Conservation (phyloP, 768 basidiomycete genomes). For the Sarcomyxa edulis region DNA sequence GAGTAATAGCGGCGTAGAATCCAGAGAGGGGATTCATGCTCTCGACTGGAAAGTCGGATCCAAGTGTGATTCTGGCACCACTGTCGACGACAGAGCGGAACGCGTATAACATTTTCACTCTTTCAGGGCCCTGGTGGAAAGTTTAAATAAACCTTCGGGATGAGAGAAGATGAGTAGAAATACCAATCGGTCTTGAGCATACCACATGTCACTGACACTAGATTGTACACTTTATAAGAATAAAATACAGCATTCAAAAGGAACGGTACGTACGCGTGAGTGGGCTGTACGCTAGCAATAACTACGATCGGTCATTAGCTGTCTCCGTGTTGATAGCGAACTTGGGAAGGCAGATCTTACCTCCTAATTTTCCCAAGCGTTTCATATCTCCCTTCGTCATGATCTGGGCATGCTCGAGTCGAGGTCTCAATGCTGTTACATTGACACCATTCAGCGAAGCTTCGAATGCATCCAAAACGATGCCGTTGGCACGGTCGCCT, state of each 20-base stretch:
- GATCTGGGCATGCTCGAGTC: slow-evolving; percentile 91
- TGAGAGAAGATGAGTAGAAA: neutral
- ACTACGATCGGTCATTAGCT: slow-evolving; percentile 37
- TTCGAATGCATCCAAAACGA: slow-evolving; percentile 83
- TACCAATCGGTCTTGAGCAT: slow-evolving; percentile 77
- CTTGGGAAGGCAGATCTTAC: slow-evolving; percentile 31
- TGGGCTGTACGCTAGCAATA: slow-evolving; percentile 88
- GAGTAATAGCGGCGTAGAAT: slow-evolving; percentile 85
- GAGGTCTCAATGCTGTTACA: slow-evolving; percentile 62
- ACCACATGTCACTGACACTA: slow-evolving; percentile 86
- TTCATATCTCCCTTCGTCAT: slow-evolving; percentile 71
- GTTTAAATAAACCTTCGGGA: slow-evolving; percentile 5
- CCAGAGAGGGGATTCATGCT: slow-evolving; percentile 76
- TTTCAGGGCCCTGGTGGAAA: slow-evolving; percentile 60
- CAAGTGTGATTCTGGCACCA: slow-evolving; percentile 67
- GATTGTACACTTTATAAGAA: slow-evolving; percentile 4
- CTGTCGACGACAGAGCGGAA: slow-evolving; percentile 69
- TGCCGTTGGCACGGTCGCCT: slow-evolving; percentile 81
- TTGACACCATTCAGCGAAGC: slow-evolving; percentile 53
- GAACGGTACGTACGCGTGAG: slow-evolving; percentile 62
- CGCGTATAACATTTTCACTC: slow-evolving; percentile 83
- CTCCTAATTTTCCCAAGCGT: slow-evolving; percentile 74
- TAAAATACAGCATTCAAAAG: slow-evolving; percentile 5
- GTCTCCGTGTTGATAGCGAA: neutral
- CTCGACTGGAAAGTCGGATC: slow-evolving; percentile 91